These are phyloP conservation scores for Raphanus raphanistrum DNA, from an alignment of 345 rosid species.

Conservation along the genomic window DNA sequence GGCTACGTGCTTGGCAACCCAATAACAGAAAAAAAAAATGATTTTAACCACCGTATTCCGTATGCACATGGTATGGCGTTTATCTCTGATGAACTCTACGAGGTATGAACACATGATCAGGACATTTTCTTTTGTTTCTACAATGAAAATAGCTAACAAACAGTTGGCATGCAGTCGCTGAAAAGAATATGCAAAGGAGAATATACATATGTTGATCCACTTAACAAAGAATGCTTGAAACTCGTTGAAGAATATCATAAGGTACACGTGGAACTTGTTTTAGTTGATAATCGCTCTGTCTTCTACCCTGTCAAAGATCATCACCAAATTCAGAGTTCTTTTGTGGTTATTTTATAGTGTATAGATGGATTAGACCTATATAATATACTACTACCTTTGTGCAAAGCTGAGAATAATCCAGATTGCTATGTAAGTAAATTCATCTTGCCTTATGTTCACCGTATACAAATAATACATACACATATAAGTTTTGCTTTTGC, in stretches of 20 bases:
- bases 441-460: not conserved
- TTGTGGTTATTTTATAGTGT: slow-evolving; percentile 2
- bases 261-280: not conserved
- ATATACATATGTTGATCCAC: slow-evolving; percentile 23
- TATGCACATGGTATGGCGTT: slow-evolving; percentile 36
- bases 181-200: slow-evolving; percentile 44
- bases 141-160: not conserved
- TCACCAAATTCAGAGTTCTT: not conserved
- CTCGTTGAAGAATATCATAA: slow-evolving; percentile 23
- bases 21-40: slow-evolving; percentile 19
- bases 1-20: slow-evolving; percentile 76
- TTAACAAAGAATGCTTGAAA: slow-evolving; percentile 43
- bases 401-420: slow-evolving; percentile 3
- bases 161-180: not conserved
- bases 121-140: not conserved
- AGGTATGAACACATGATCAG: slow-evolving; percentile 42
- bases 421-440: slow-evolving; percentile 20
- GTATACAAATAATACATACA: not conserved
- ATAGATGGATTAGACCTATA: not conserved
- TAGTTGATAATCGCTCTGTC: not conserved
- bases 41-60: slow-evolving; percentile 43
- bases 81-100: slow-evolving; percentile 67
- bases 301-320: not conserved
- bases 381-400: not conserved
- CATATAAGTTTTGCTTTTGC: not conserved